Evolutionary conservation across 345 rosid species (phyloP), one percentile per base, ranked within the genome.

Genomic region (Acer campestre): DNA sequence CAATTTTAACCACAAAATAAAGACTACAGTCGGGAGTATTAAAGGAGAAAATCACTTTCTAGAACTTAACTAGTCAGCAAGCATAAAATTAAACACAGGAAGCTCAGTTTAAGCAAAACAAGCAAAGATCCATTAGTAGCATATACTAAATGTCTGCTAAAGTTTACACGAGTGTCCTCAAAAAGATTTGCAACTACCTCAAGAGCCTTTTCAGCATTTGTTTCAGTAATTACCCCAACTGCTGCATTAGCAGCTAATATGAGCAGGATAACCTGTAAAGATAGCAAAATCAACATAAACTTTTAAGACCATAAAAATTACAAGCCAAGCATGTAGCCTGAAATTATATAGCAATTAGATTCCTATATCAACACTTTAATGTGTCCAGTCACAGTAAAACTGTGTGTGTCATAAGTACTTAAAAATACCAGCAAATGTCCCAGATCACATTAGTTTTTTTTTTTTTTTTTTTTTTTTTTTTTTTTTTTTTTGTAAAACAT

Each of bases 241-340:
- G 98, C 95, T 55, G 99, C 98, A 91, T 96, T 96, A 85, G 98
- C 99, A 83, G 98, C 99, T 88, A 96, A 87, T 87, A 96, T 94
- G 84, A 96, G 82, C 68, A 96, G 86, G 82, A 96, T 96, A 63
- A 96, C 99, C 98, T 96, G 88, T 56, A 61, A 56, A 77, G 27
- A 58, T 22, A 40, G 69, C 61, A 75, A 75, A 66, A 81, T 67
- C 55, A 76, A 53, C 69, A 76, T 56, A 20, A 75, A 23, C 61
- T 44, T 70, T 48, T 17, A 63, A 25, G 40, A 67, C 35, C 20
- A 79, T 62, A 20, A 1, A 71, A 1, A 68, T 44, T 64, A 61
- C 62, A 72, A 18, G 64, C 35, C 79, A 83, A 76, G 73, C 62
- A 67, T 35, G 46, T 22, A 69, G 59, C 12, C 20, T 51, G 27